Conservation (phyloP, 768 basidiomycete species). For the Rubroboletus pulcherrimus region DNA sequence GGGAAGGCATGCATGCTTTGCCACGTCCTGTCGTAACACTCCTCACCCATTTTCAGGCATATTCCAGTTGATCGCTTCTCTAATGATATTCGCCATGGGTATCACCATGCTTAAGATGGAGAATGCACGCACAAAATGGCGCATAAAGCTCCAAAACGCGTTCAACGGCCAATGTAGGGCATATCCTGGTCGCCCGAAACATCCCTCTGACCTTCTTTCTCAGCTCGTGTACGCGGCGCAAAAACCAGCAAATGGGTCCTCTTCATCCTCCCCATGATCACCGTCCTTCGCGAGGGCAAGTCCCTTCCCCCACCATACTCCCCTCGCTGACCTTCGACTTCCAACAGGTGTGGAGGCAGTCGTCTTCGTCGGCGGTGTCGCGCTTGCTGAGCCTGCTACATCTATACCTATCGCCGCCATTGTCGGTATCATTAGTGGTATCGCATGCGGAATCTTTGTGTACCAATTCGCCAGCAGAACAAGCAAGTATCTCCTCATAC, state of each 20-base stretch:
- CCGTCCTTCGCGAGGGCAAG: constrained; percentile 86
- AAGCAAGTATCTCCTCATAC: constrained; percentile 39
- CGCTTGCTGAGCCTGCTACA: constrained; percentile 74
- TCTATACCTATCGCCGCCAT: constrained; percentile 91
- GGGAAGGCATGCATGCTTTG: constrained; percentile 66
- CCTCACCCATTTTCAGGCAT: constrained; percentile 40
- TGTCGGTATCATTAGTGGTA: constrained; percentile 75
- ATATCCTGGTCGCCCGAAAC: neutral
- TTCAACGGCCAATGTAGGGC: constrained; percentile 58
- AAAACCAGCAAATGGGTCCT: constrained; percentile 78
- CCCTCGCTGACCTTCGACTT: neutral
- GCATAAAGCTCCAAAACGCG: constrained; percentile 77
- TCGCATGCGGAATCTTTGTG: constrained; percentile 69
- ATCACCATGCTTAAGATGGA: constrained; percentile 95
- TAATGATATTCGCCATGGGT: constrained; percentile 93
- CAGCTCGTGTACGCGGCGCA: constrained; percentile 46
- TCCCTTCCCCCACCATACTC: neutral
- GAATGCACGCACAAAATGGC: constrained; percentile 91
- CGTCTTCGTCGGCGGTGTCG: constrained; percentile 91
- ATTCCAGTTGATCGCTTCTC: constrained; percentile 63
- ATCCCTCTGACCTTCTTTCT: neutral
- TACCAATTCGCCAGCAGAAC: constrained; percentile 76
- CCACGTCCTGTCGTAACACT: neutral
- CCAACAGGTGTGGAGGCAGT: constrained; percentile 76
- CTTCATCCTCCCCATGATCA: constrained; percentile 86